Percentiles rank a stretch among this genome's conserved stretches.
Conservation (phyloP, 495 filamentous ascomycete genomes). For the Platismatia glauca region DNA sequence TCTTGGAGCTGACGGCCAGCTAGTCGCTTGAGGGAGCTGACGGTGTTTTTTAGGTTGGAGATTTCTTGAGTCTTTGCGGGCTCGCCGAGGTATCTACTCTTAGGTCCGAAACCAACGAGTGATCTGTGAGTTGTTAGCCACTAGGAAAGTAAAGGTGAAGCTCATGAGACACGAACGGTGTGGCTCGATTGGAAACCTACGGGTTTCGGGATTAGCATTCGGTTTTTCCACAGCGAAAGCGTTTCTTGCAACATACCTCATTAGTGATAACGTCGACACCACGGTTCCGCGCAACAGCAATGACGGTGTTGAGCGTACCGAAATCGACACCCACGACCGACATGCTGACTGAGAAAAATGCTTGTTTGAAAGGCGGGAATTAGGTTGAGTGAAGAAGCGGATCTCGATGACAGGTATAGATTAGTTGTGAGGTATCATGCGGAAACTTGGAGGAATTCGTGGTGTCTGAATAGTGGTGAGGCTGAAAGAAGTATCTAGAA, state of each 20-base stretch:
- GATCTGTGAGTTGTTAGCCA: slow-evolving; percentile 53
- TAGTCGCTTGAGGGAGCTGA: slow-evolving; percentile 83
- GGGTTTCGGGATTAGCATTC: slow-evolving; percentile 17
- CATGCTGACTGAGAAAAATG: background rate
- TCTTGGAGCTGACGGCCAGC: slow-evolving; percentile 78
- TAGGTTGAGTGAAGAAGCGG: background rate
- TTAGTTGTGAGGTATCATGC: background rate
- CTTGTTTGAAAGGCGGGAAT: background rate
- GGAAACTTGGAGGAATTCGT: background rate
- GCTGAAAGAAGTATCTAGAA: no score
- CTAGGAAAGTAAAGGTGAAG: slow-evolving; percentile 15
- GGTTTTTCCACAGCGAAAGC: no score
- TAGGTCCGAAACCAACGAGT: slow-evolving; percentile 89
- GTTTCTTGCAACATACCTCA: slow-evolving; percentile 27
- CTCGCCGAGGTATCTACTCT: slow-evolving; percentile 88
- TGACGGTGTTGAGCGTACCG: slow-evolving; percentile 92
- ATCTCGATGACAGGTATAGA: background rate
- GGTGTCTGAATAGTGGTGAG: background rate
- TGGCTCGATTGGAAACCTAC: slow-evolving; percentile 98
- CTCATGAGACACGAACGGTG: slow-evolving; percentile 61
- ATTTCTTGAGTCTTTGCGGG: slow-evolving; percentile 97
- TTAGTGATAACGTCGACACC: slow-evolving; percentile 93
- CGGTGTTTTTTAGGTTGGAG: slow-evolving; percentile 98
- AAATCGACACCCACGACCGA: slow-evolving; percentile 82
- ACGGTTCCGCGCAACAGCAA: slow-evolving; percentile 93